Base-by-base conservation (phyloP, 2,329 filamentous ascomycete species). In the Lachnum nothofagi region DNA sequence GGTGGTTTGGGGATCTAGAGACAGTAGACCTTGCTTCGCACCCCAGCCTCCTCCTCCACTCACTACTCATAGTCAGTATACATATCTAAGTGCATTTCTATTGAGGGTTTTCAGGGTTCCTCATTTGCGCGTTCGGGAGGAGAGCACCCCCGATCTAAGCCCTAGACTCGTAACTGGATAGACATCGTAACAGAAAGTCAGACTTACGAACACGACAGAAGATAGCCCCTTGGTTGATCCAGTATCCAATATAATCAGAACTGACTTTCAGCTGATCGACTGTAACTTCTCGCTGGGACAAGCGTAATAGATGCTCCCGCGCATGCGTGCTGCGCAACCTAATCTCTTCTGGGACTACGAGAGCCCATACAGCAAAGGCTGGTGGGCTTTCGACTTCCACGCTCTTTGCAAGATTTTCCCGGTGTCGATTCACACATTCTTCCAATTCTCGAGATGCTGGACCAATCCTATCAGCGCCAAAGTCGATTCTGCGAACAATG, bases 11-110 rank as follows among this genome's bases (percentile, higher is more conserved):
- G 88, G 86, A 61, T 93, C 88, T 3, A 94, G 73, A 5, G 88
- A 88, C 3, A 94, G 70, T 0, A 94, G 70, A 0, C 88, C 88
- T 59, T 85, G 82, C 65, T 91, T 93, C 48, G 78, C 73, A 14
- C 88, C 88, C 88, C 88, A 94, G 17, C 88, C 88, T 35, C 88
- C 88, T 39, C 88, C 88, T 4, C 88, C 88, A 60, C 86, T 90
- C 54, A 91, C 79, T 76, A 72, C 46, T 55, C 48, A 59, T 4
- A n/a, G 31, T 60, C 41, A 56, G 56, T 7, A n/a, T n/a, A n/a
- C n/a, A n/a, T n/a, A n/a, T n/a, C n/a, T n/a, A n/a, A n/a, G n/a
- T n/a, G n/a, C n/a, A n/a, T n/a, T n/a, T n/a, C n/a, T n/a, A n/a
- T n/a, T n/a, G n/a, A n/a, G n/a, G n/a, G n/a, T n/a, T n/a, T n/a